These are phyloP conservation scores for Saturnispora ahearnii DNA, from an alignment of 805 yeast genomes.

Conservation along the genomic window DNA sequence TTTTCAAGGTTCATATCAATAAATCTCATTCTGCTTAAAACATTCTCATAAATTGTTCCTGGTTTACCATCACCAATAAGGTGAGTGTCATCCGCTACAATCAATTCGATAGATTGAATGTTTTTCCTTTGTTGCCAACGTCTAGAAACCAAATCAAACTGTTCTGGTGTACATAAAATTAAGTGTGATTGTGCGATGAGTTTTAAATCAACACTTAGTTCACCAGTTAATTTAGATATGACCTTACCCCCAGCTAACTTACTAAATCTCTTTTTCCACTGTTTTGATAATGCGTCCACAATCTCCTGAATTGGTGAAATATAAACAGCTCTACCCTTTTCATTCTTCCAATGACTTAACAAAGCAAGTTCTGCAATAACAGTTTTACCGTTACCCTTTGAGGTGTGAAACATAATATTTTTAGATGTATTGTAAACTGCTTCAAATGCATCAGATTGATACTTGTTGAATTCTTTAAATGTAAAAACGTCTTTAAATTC, in stretches of 20 bases:
- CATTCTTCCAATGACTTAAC: slow-evolving; percentile 61
- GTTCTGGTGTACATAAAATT: slow-evolving; percentile 68
- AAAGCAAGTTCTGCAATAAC: slow-evolving; percentile 65
- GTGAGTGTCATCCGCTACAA: slow-evolving; percentile 72
- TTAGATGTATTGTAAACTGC: slow-evolving; percentile 44
- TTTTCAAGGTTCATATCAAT: slow-evolving; percentile 58
- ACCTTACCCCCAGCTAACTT: slow-evolving; percentile 47
- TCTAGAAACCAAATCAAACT: slow-evolving; percentile 64
- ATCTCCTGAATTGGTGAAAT: slow-evolving; percentile 54
- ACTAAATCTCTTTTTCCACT: slow-evolving; percentile 47
- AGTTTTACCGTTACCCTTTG: slow-evolving; percentile 74
- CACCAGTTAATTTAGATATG: slow-evolving; percentile 52
- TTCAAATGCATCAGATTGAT: slow-evolving; percentile 67
- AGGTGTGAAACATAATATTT: slow-evolving; percentile 56
- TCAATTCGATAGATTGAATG: slow-evolving; percentile 55
- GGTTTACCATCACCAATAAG: slow-evolving; percentile 43
- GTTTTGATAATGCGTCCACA: slow-evolving; percentile 36
- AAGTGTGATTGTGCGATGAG: slow-evolving; percentile 54
- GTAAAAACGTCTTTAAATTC: slow-evolving; percentile 40
- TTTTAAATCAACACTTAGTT: slow-evolving; percentile 43
- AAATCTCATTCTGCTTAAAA: slow-evolving; percentile 62
- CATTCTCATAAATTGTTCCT: slow-evolving; percentile 62
- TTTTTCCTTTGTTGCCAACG: slow-evolving; percentile 76
- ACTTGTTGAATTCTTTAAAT: slow-evolving; percentile 52
- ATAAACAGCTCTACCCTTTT: slow-evolving; percentile 63